Percentiles rank a stretch among this genome's conserved stretches.
Evolutionary conservation across 805 yeast genomes (phyloP).

Genomic region (Wickerhamiella occidentalis): DNA sequence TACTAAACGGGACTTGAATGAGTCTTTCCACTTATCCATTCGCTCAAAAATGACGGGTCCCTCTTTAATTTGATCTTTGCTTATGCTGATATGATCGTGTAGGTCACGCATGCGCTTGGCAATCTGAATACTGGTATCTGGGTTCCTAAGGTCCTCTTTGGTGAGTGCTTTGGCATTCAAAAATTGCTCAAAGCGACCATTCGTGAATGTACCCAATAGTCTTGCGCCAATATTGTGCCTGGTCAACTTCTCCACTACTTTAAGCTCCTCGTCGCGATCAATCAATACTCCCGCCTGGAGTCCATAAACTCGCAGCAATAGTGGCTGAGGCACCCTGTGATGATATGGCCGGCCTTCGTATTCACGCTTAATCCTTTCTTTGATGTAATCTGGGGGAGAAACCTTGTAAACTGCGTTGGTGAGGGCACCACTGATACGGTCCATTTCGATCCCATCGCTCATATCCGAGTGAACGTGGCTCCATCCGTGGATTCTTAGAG

Average conservation of each 20-base stretch:
- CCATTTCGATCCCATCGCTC: slow-evolving; percentile 38
- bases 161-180: slow-evolving; percentile 70
- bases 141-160: slow-evolving; percentile 59
- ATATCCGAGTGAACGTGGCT: slow-evolving; percentile 36
- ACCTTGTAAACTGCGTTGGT: slow-evolving; percentile 82
- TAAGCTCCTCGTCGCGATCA: slow-evolving; percentile 72
- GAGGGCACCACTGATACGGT: slow-evolving; percentile 80
- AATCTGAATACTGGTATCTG: slow-evolving; percentile 65
- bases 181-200: slow-evolving; percentile 92
- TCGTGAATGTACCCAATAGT: slow-evolving; percentile 74
- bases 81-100: slow-evolving; percentile 65
- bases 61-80: slow-evolving; percentile 38
- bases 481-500: slow-evolving; percentile 70
- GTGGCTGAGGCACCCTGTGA: slow-evolving; percentile 38
- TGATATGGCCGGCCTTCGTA: slow-evolving; percentile 23
- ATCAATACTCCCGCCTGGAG: slow-evolving; percentile 74
- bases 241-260: slow-evolving; percentile 60
- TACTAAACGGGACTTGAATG: slow-evolving; percentile 36
- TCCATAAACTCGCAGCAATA: slow-evolving; percentile 77
- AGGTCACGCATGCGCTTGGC: slow-evolving; percentile 95
- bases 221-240: slow-evolving; percentile 76
- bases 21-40: slow-evolving; percentile 56
- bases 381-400: slow-evolving; percentile 38
- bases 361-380: slow-evolving; percentile 28
- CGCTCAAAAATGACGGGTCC: slow-evolving; percentile 64